phyloP scores from a whole-genome alignment of 306 rosid species.

The Cucumis hystrix region DNA sequence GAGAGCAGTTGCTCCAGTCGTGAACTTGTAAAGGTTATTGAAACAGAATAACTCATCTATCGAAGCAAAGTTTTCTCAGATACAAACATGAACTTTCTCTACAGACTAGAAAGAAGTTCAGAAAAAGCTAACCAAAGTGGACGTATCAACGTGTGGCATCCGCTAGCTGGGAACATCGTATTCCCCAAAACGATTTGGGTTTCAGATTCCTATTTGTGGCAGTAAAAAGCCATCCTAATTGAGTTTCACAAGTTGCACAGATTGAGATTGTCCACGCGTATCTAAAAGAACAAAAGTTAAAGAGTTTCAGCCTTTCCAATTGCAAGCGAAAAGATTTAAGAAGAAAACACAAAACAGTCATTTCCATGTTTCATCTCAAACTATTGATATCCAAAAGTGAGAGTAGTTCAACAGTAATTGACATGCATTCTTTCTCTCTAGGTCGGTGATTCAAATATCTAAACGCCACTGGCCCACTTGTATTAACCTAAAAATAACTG shows the following conservation, averaged over 20 bases:
- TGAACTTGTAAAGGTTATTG: not conserved
- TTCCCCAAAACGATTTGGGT: conserved; percentile 79
- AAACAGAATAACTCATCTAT: conserved; percentile 3
- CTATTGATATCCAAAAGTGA: not conserved
- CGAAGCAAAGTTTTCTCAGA: not conserved
- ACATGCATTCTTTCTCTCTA: no score
- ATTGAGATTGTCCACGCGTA: conserved; percentile 73
- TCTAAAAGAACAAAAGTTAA: conserved; percentile 25
- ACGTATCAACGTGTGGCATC: conserved; percentile 23
- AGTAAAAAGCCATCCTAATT: conserved; percentile 84
- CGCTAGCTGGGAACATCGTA: conserved; percentile 64
- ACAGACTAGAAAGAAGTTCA: not conserved
- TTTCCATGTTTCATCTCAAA: not conserved
- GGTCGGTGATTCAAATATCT: no score
- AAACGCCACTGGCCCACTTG: no score
- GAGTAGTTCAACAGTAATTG: no score
- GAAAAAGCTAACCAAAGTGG: not conserved
- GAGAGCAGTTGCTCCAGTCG: not conserved
- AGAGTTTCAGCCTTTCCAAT: conserved; percentile 13
- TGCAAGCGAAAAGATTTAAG: not conserved
- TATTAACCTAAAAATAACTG: not conserved
- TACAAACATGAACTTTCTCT: not conserved
- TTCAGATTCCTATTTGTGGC: conserved; percentile 53
- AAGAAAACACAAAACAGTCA: not conserved
- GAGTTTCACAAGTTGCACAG: conserved; percentile 61